phyloP scores from a whole-genome alignment of 2,329 filamentous ascomycete genomes.

The Helicocarpus griseus region DNA sequence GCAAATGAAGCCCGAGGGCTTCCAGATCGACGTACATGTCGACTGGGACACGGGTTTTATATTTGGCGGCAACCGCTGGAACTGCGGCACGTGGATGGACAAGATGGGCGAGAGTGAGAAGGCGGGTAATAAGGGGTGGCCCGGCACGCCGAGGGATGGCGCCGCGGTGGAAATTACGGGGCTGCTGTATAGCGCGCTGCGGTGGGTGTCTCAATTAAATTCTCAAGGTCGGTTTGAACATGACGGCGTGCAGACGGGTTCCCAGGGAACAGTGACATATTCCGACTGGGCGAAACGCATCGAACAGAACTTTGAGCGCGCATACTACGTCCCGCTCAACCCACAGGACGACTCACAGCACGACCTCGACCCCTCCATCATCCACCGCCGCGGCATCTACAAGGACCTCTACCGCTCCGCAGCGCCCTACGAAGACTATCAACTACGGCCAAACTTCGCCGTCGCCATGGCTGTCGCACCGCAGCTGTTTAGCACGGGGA shows the following conservation, averaged over 20 bases:
- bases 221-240: constrained; percentile 62
- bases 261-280: constrained; percentile 58
- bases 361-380: constrained; percentile 65
- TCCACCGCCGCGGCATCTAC: constrained; percentile 94
- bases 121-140: constrained; percentile 84
- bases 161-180: constrained; percentile 93
- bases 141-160: constrained; percentile 92
- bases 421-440: constrained; percentile 96
- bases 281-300: constrained; percentile 70
- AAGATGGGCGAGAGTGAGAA: constrained; percentile 98
- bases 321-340: constrained; percentile 73
- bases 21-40: constrained; percentile 81
- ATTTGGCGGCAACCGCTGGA: constrained; percentile 86
- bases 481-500: constrained; percentile 67
- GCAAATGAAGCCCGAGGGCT: constrained; percentile 88
- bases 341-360: constrained; percentile 63
- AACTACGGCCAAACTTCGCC: constrained; percentile 85
- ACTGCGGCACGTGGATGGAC: constrained; percentile 99
- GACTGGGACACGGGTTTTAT: constrained; percentile 89
- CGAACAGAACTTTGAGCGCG: constrained; percentile 79
- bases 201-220: constrained; percentile 64
- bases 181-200: constrained; percentile 77
- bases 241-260: constrained; percentile 57
- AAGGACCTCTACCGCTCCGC: constrained; percentile 92
- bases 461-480: constrained; percentile 94